Base-by-base conservation (phyloP, 1,284 basidiomycete species). In the Cutaneotrichosporon curvatum region DNA sequence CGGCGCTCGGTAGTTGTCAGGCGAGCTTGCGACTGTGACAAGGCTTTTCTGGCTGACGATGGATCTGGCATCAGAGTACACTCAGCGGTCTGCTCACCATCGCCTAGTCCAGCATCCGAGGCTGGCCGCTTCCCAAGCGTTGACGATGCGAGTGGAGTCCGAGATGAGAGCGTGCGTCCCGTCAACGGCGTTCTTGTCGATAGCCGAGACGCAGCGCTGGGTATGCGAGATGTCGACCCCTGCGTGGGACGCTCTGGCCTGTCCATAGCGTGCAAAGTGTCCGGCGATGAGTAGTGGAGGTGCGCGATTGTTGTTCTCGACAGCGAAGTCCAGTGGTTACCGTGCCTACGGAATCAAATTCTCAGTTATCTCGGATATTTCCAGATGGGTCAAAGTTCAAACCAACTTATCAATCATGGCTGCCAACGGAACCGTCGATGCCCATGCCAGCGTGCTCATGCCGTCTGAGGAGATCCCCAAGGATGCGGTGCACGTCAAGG, bases 391-490 rank as follows among this genome's bases (percentile, higher is more conserved):
- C 35, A 30, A 33, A 22, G 12, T 31, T 31, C 20, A 18, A 36
- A 37, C 18, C 41, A 32, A 41, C 14, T 2, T 15, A 2, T 15
- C 30, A 32, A 51, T 20, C 28, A 49, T 47, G 41, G 52, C 55
- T n/a, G 58, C 60, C 7, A 28, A 28, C 25, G 25, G 25, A 28
- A 28, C 8, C 7, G 45, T 48, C 14, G 48, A 52, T 16, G 69
- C 70, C 4, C 70, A 70, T 44, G 80, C 82, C 15, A 84, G 85
- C 19, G 81, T 92, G 20, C 72, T 92, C 21, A 79, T 81, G 60
- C 82, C 78, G 14, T 94, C 89, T 2, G 84, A 84, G 37, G 82
- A 84, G 4, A 70, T 92, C n/a, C 79, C 87, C 8, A 75, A 78
- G 6, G 73, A 80, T 43, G 81, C 85, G 0, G 72, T 87, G 9